Conservation (phyloP, 2,329 filamentous ascomycete genomes). For the Phyllosticta paracitricarpa region DNA sequence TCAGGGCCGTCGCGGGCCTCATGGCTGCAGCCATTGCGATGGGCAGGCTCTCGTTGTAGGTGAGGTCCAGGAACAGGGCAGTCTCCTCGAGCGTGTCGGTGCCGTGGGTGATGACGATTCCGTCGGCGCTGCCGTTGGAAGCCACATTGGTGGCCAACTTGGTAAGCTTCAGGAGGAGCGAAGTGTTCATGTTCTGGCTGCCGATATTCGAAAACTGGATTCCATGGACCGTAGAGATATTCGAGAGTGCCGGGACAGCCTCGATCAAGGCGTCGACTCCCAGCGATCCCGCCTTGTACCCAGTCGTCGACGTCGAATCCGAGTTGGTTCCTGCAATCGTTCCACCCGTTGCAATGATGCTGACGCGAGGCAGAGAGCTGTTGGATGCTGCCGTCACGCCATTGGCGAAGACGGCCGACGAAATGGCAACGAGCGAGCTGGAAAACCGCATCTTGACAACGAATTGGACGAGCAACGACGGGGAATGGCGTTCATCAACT, state of each 20-base stretch:
- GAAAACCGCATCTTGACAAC: no score
- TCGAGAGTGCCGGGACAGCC: slow-evolving; percentile 45
- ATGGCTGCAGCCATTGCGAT: slow-evolving; percentile 53
- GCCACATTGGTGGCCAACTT: slow-evolving; percentile 41
- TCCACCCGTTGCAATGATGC: slow-evolving; percentile 48
- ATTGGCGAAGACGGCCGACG: no score
- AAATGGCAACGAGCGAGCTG: no score
- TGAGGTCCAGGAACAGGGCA: slow-evolving; percentile 53
- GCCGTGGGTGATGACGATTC: slow-evolving; percentile 53
- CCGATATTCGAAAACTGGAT: slow-evolving; percentile 32
- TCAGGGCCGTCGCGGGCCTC: slow-evolving; percentile 52
- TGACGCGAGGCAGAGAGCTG: slow-evolving; percentile 40
- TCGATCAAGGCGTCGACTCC: slow-evolving; percentile 43
- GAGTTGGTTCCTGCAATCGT: slow-evolving; percentile 47
- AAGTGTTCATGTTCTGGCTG: slow-evolving; percentile 34
- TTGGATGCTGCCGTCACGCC: no score
- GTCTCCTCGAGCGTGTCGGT: slow-evolving; percentile 57
- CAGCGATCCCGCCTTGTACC: slow-evolving; percentile 42
- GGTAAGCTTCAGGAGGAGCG: slow-evolving; percentile 39
- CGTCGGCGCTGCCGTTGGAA: slow-evolving; percentile 30
- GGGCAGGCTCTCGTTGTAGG: slow-evolving; percentile 47
- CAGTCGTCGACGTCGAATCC: slow-evolving; percentile 41
- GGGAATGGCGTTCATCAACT: no score
- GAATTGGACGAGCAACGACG: no score
- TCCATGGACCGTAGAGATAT: slow-evolving; percentile 45